A percentile compares a stretch with the other conserved stretches of the same genome.
phyloP scores from a whole-genome alignment of 257 asterid genomes.

The Capsicum pubescens region DNA sequence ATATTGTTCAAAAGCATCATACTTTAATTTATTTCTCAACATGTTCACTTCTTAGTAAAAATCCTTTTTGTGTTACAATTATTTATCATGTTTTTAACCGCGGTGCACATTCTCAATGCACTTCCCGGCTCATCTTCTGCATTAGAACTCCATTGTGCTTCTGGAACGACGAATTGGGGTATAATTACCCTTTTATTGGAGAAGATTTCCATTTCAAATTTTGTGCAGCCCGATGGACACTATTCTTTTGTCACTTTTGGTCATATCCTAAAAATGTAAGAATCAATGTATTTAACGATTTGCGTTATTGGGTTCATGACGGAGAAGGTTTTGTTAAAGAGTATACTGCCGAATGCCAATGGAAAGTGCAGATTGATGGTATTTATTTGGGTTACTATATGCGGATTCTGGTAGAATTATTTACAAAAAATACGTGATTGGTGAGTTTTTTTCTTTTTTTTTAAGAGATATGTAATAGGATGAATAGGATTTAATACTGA shows the following conservation, averaged over 20 bases:
- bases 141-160: conserved; percentile 9
- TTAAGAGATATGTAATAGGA: no score
- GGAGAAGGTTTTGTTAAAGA: background rate
- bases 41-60: no score
- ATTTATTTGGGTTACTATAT: conserved; percentile 10
- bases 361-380: background rate
- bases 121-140: background rate
- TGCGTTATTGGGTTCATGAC: background rate
- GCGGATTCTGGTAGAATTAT: no score
- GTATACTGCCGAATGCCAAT: background rate
- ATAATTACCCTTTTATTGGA: background rate
- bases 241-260: conserved; percentile 29
- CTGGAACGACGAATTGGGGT: background rate
- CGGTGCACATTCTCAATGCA: background rate
- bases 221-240: background rate
- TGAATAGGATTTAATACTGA: no score
- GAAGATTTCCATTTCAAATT: background rate
- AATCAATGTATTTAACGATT: conserved; percentile 23
- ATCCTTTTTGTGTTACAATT: no score
- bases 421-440: no score
- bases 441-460: no score
- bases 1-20: no score
- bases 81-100: background rate
- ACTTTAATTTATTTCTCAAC: no score
- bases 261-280: background rate